These are phyloP conservation scores for Amanita rubescens DNA, from an alignment of 768 basidiomycete genomes.

Conservation along the genomic window DNA sequence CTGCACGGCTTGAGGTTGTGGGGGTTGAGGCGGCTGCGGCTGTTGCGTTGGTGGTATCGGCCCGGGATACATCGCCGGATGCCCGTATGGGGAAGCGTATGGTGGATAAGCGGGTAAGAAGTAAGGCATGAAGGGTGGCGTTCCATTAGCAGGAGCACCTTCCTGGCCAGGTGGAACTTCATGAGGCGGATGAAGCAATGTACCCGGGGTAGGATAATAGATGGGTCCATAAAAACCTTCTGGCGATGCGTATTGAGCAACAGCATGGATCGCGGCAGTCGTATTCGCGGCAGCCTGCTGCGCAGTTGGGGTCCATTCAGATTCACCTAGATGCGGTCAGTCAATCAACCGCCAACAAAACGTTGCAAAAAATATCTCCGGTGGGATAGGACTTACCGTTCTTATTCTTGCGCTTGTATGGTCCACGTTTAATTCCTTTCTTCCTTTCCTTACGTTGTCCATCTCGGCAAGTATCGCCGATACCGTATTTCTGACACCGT, in stretches of 20 bases:
- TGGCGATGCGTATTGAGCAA: constrained; percentile 24
- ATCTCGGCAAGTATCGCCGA: constrained; percentile 71
- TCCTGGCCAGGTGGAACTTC: constrained; percentile 26
- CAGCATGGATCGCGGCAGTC: constrained; percentile 25
- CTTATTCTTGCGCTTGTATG: constrained; percentile 64
- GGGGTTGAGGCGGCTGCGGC: constrained; percentile 12
- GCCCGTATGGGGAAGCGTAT: constrained; percentile 24
- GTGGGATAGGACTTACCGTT: constrained; percentile 14
- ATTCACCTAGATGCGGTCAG: constrained; percentile 10
- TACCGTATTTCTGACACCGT: constrained; percentile 85
- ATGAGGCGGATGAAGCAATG: constrained; percentile 23
- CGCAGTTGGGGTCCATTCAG: constrained; percentile 23
- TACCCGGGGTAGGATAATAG: constrained; percentile 30
- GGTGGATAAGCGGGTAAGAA: constrained; percentile 34
- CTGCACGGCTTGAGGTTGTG: constrained; percentile 13
- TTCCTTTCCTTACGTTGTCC: constrained; percentile 91
- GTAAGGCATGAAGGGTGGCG: constrained; percentile 31
- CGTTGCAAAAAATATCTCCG: constrained; percentile 10
- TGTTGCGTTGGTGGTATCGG: constrained; percentile 12
- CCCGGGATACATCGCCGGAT: constrained; percentile 23
- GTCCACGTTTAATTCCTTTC: constrained; percentile 83
- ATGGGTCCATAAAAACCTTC: constrained; percentile 35
- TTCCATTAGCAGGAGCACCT: constrained; percentile 25
- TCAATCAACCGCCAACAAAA: background rate
- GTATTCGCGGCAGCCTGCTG: constrained; percentile 17